These are phyloP conservation scores for Allomyces javanicus DNA, from an alignment of 192 early-diverging fungal genomes.

Conservation along the genomic window DNA sequence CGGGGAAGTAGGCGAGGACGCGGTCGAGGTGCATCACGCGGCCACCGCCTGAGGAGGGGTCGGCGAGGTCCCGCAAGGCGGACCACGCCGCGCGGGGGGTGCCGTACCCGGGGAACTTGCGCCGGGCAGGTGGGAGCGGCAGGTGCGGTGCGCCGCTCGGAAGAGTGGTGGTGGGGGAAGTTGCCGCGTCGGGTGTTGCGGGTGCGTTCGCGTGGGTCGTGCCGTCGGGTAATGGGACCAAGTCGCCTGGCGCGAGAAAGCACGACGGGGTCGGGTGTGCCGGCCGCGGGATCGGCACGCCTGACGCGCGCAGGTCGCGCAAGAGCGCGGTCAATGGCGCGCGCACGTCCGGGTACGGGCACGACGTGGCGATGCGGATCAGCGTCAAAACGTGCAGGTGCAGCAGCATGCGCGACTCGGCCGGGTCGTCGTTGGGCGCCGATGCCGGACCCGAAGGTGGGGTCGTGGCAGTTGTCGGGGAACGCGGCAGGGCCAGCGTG, in stretches of 20 bases:
- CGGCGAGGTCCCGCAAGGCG: conserved; percentile 22
- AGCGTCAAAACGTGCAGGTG: not conserved
- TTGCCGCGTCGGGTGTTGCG: too few relatives aligned
- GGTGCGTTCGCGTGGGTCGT: not conserved
- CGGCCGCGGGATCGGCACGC: not conserved
- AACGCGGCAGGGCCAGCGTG: not conserved
- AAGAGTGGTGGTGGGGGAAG: too few relatives aligned
- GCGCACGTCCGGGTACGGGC: not conserved
- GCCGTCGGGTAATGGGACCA: not conserved
- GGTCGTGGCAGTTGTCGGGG: not conserved
- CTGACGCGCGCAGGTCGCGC: not conserved
- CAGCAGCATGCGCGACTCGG: not conserved
- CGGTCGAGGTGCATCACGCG: conserved; percentile 25
- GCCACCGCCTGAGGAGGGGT: conserved; percentile 25
- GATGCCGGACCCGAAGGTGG: not conserved
- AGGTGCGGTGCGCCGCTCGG: not conserved
- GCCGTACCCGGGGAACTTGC: not conserved
- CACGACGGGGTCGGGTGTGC: not conserved
- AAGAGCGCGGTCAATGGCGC: not conserved
- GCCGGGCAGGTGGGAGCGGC: not conserved
- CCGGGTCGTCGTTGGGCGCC: not conserved
- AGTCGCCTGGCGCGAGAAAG: not conserved
- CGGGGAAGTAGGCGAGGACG: conserved; percentile 31
- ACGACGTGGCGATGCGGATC: not conserved
- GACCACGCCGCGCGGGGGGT: not conserved